Evolutionary conservation across 2,329 filamentous ascomycete species (phyloP), one percentile per base, ranked within the genome.

Genomic region (Ophiostoma perfectum): DNA sequence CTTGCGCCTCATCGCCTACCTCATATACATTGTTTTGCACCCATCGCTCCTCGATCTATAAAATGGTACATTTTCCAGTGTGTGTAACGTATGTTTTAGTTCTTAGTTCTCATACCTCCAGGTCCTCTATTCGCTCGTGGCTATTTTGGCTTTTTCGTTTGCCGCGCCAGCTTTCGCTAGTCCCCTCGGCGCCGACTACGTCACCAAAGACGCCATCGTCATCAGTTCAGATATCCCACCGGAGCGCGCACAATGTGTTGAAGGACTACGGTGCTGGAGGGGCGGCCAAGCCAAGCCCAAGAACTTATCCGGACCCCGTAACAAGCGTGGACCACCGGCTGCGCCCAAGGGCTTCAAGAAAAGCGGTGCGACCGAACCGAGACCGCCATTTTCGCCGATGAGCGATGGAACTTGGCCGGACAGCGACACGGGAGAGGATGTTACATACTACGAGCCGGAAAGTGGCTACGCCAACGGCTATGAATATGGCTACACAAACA

Each of bases 1-100:
- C 9, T 18, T 66, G 2, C 68, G 68, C 8, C 68, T 69, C 47
- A 55, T 69, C 6, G 58, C 68, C 58, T 69, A 69, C 45, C 62
- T 66, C 58, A 45, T 58, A 12, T 66, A 58, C 47, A 12, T 66
- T 49, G 49, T 52, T 47, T 42, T 42, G 11, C 49, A 64, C 16
- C 58, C 64, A 4, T n/a, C 39, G 3, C 64, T 68, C 4, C 63
- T 60, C 64, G 55, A 64, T 39, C 18, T 16, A 3, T 69, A 60
- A 49, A 42, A 66, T 66, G 45, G 65, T 66, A 8, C 8, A 55
- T n/a, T 44, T 38, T 8, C 5, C 12, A 7, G 9, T 18, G 14
- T 2, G n/a, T 39, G 6, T 27, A 11, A 18, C 0, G 14, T 36
- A 9, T 42, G 14, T 18, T 8, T 62, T n/a, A 7, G 6, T 44